These are phyloP conservation scores for Pythium utonaiense DNA, from an alignment of 352 stramenopile species.

Conservation along the genomic window DNA sequence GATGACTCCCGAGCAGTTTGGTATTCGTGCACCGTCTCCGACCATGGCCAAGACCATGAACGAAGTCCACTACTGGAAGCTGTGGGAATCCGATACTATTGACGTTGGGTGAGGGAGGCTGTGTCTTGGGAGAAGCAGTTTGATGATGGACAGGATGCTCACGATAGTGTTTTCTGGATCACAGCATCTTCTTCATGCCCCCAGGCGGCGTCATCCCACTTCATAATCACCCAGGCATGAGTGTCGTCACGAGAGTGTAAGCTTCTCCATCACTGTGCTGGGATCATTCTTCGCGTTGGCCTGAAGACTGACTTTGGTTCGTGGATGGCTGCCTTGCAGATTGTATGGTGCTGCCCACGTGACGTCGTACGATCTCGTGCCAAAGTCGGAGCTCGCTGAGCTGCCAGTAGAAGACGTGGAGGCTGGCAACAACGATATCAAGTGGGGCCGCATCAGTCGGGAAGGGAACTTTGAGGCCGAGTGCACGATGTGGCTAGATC, in stretches of 20 bases:
- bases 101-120: slow-evolving; percentile 53
- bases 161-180: neutral
- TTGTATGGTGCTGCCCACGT: slow-evolving; percentile 72
- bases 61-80: slow-evolving; percentile 84
- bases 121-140: no score
- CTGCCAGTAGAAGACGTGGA: slow-evolving; percentile 21
- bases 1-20: slow-evolving; percentile 61
- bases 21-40: slow-evolving; percentile 62
- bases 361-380: slow-evolving; percentile 69
- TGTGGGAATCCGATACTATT: slow-evolving; percentile 81
- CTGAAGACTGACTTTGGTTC: slow-evolving; percentile 1
- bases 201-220: slow-evolving; percentile 70
- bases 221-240: slow-evolving; percentile 84
- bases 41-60: slow-evolving; percentile 67
- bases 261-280: neutral
- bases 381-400: slow-evolving; percentile 32
- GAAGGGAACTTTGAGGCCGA: slow-evolving; percentile 50
- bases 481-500: slow-evolving; percentile 80
- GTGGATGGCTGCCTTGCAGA: slow-evolving; percentile 23
- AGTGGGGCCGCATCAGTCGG: slow-evolving; percentile 60
- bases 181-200: slow-evolving; percentile 82
- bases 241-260: slow-evolving; percentile 79
- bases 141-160: neutral
- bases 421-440: slow-evolving; percentile 36
- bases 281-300: neutral